Conservation (phyloP, 1,284 basidiomycete genomes). For the Salmacisia buchloeana region DNA sequence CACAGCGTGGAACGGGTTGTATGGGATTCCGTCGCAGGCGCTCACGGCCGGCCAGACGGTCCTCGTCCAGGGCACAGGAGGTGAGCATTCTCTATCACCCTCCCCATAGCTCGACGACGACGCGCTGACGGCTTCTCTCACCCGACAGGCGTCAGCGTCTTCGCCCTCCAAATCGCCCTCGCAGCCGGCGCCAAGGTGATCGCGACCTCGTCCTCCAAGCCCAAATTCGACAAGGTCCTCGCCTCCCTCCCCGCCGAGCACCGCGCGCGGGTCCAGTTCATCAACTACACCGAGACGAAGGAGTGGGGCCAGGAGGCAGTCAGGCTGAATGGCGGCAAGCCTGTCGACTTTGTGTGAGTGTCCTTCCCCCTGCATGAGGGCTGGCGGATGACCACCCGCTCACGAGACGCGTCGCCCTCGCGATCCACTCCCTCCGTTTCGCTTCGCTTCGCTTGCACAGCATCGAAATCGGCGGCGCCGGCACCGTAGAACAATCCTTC, state of each 20-base stretch:
- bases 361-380: constrained; percentile 21
- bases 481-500: constrained; percentile 56
- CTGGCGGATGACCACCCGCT: too few relatives aligned
- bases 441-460: too few relatives aligned
- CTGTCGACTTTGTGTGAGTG: constrained; percentile 60
- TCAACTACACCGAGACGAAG: constrained; percentile 59
- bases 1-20: constrained; percentile 58
- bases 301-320: constrained; percentile 60
- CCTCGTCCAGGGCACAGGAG: constrained; percentile 60
- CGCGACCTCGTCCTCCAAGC: constrained; percentile 61
- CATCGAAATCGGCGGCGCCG: constrained; percentile 60
- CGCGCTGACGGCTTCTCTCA: too few relatives aligned
- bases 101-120: too few relatives aligned
- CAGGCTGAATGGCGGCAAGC: constrained; percentile 56
- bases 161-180: constrained; percentile 58
- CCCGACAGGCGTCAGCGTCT: constrained; percentile 58
- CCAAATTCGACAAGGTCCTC: constrained; percentile 54
- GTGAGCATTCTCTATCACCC: constrained; percentile 26
- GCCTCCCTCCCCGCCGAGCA: constrained; percentile 36
- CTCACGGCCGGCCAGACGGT: constrained; percentile 55
- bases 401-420: constrained; percentile 47
- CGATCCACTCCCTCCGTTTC: constrained; percentile 40
- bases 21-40: constrained; percentile 53
- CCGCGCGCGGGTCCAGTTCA: constrained; percentile 24
- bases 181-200: constrained; percentile 61